Base-by-base conservation (phyloP, 371 early-diverging fungal species). In the Mucor velutinosus region DNA sequence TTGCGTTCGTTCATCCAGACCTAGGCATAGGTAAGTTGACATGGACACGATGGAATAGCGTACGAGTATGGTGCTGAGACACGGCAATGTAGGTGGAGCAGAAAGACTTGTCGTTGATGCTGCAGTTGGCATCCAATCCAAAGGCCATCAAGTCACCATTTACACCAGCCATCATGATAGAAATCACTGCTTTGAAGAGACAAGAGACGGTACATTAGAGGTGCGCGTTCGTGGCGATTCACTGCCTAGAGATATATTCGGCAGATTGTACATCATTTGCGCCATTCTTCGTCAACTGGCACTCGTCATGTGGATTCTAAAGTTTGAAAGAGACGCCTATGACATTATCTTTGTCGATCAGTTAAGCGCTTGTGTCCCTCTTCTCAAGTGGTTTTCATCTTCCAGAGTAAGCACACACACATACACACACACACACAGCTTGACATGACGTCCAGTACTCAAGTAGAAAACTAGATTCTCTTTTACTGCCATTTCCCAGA, bases 401-500 rank as follows among this genome's bases (percentile, higher is more conserved):
- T 76, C 87, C 21, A 88, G 87, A 73, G 90, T 90, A 75, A 65
- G 67, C 21, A 32, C 47, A 35, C 67, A 11, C 12, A 2, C 37
- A 12, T 0, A 5, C 5, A 30, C 5, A 30, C 5, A 30, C 5
- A 30, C 60, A 21, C 11, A 21, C 11, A 11, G 10, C 21, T 7
- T 45, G 43, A n/a, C 17, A 32, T 12, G 27, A 19, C 7, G 1
- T 45, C 4, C 8, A 45, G 7, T 32, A 47, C 14, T 30, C 19
- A 19, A 19, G 27, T 58, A 15, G 11, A 17, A 17, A 14, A 5
- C 17, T 78, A 89, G 82, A 85, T 97, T 10, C 76, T 97, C 32
- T 98, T 97, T 79, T 98, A 98, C 74, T 97, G 99, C 75, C 99
- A 98, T 69, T 97, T 94, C 73, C 99, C 99, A 0, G 99, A 98